phyloP scores from a whole-genome alignment of 495 filamentous ascomycete genomes.

The Chaetomium cochliodes region DNA sequence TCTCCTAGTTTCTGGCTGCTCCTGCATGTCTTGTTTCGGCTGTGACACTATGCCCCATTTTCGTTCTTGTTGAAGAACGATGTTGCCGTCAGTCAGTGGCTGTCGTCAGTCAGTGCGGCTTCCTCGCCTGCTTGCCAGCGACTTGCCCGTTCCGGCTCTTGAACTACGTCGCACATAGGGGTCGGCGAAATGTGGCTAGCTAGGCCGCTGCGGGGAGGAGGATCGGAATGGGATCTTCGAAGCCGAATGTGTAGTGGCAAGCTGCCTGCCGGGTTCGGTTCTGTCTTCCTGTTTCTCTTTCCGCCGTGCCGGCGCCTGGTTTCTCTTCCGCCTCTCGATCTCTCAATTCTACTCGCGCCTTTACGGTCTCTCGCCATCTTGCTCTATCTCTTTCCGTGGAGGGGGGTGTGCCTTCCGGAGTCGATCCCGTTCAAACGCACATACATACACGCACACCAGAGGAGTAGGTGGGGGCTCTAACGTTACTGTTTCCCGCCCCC shows the following conservation, averaged over 20 bases:
- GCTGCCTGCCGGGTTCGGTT: neutral
- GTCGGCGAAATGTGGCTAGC: neutral
- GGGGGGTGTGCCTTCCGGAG: neutral
- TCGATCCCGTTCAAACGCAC: neutral
- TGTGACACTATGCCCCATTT: no score
- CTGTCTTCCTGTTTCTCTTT: neutral
- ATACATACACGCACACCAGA: neutral
- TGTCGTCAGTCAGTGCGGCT: neutral
- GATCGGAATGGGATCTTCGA: neutral
- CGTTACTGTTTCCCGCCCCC: neutral
- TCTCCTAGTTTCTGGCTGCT: neutral
- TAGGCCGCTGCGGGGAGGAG: neutral
- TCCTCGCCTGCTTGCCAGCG: neutral
- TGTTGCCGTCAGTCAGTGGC: no score
- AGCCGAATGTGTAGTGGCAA: neutral
- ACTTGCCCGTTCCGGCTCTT: neutral
- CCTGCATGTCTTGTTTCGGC: no score
- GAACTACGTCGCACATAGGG: neutral
- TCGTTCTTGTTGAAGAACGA: no score
- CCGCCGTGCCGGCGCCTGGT: neutral
- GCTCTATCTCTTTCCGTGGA: neutral
- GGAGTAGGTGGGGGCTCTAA: neutral
- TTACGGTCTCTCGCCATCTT: neutral
- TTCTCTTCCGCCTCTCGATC: neutral
- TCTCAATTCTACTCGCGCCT: neutral